Evolutionary conservation across 495 filamentous ascomycete species (phyloP), one percentile per base, ranked within the genome.

Genomic region (Aspergillus cavernicola): DNA sequence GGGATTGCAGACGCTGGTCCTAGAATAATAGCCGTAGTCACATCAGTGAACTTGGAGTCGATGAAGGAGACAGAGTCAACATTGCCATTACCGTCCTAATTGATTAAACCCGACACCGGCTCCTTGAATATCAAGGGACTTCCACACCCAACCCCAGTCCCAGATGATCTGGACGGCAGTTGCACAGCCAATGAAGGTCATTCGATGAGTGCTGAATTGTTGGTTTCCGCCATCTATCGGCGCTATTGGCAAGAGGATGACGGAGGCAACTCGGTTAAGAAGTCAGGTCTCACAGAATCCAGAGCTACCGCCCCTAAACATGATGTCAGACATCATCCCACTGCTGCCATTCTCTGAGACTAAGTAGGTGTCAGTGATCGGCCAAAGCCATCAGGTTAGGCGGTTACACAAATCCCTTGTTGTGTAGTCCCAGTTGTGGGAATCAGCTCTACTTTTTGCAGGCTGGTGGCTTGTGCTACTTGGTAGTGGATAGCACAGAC

Each of bases 101-200:
- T 36, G 2, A 47, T 15, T 18, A 55, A 49, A 23, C 10, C 52
- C 52, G 18, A 55, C 52, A 1, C 40, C 26, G 9, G 43, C 35
- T 13, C 52, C 44, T 8, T 46, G 24, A 3, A 55, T 38, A 19
- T 39, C 8, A n/a, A 55, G 23, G n/a, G 33, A 40, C 22, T 46
- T 47, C 52, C 52, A 55, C 2, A 47, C 44, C 52, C 52, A 55
- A 15, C 35, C 44, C 52, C 52, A 55, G 35, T 55, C 52, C 52
- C 52, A 55, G 18, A 55, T 47, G 19, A 54, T 28, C 41, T 54
- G 29, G 2, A 54, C 36, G 10, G 52, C 52, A 1, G 44, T 54
- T 39, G 29, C 8, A 47, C 52, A 46, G 15, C 52, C 42, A 18
- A 47, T 47, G 24, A 54, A 54, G 8, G 42, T 54, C 35, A 54